These are phyloP conservation scores for Chytriomyces confervae DNA, from an alignment of 192 early-diverging fungal genomes.

Conservation along the genomic window DNA sequence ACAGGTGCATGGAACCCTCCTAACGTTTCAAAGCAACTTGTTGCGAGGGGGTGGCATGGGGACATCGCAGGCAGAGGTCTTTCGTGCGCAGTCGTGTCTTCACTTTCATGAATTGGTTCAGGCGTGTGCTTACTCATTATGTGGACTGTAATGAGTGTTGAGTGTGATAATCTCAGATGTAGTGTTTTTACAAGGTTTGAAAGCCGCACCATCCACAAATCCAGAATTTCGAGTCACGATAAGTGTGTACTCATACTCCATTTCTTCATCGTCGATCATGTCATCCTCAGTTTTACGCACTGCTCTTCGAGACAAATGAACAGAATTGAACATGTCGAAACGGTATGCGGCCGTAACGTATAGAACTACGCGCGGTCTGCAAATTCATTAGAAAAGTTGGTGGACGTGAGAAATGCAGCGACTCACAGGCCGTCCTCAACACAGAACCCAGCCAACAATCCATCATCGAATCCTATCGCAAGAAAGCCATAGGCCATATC, in stretches of 20 bases:
- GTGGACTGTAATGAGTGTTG: background rate
- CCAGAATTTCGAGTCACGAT: conserved; percentile 23
- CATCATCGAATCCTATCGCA: conserved; percentile 29
- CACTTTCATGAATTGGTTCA: background rate
- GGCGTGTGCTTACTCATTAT: conserved; percentile 4
- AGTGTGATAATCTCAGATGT: too few species aligned
- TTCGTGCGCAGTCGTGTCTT: background rate
- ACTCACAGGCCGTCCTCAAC: conserved; percentile 1
- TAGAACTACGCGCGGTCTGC: conserved; percentile 2
- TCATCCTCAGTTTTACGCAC: background rate
- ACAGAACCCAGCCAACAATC: conserved; percentile 13
- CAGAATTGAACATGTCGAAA: conserved; percentile 30
- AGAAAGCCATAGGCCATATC: conserved; percentile 30
- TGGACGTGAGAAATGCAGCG: background rate
- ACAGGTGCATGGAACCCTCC: background rate
- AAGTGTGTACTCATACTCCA: conserved; percentile 12
- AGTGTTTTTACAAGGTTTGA: background rate
- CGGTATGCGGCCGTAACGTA: background rate
- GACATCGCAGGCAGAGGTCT: background rate
- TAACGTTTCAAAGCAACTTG: background rate
- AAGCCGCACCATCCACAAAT: conserved; percentile 13
- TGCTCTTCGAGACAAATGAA: conserved; percentile 8
- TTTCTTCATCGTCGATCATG: conserved; percentile 1
- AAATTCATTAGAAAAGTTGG: background rate
- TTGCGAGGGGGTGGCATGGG: conserved; percentile 7